Conservation (phyloP, 495 filamentous ascomycete genomes). For the Neurospora sp. region DNA sequence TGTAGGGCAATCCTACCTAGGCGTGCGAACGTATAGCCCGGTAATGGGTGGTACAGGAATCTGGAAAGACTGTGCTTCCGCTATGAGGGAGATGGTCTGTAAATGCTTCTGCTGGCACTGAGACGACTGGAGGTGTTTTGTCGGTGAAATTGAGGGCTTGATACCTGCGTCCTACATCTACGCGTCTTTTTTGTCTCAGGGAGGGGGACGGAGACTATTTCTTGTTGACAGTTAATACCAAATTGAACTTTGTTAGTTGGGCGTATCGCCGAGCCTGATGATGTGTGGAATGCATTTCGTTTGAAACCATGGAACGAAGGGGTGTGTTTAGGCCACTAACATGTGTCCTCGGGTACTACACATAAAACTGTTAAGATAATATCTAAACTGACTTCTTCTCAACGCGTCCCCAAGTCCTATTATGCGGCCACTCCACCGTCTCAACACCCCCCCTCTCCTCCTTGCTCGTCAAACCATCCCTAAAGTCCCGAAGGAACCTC, state of each 20-base stretch:
- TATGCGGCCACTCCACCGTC: neutral
- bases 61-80: neutral
- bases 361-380: neutral
- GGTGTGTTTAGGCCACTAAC: neutral
- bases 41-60: neutral
- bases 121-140: neutral
- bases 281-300: neutral
- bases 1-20: conserved; percentile 5
- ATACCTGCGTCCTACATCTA: neutral
- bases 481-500: conserved; percentile 48
- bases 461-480: neutral
- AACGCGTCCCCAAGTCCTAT: neutral
- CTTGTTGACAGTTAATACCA: neutral
- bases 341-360: neutral
- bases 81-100: neutral
- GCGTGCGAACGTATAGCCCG: neutral
- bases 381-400: neutral
- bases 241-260: neutral
- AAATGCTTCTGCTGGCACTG: neutral
- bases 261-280: neutral
- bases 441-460: neutral
- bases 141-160: neutral
- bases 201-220: neutral
- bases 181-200: neutral
- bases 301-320: neutral